A percentile compares a stretch with the other conserved stretches of the same genome.
Conservation (phyloP, 306 rosid genomes). For the Gillenia trifoliata region DNA sequence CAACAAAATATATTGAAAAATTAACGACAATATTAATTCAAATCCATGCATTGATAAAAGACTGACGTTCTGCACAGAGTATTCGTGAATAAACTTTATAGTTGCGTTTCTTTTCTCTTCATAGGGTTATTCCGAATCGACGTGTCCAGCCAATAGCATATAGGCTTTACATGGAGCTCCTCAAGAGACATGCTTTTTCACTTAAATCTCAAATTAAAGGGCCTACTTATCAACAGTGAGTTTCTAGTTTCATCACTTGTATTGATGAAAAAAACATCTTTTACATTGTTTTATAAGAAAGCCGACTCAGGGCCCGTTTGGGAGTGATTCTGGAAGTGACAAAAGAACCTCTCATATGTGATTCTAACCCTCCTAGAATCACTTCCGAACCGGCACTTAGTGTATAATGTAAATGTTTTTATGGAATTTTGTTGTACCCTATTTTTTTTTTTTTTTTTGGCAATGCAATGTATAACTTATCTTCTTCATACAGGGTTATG, state of each 20-base stretch:
- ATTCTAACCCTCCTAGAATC: not conserved
- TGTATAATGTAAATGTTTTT: not conserved
- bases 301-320: not conserved
- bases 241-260: conserved; percentile 1
- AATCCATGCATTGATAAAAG: too few relatives aligned
- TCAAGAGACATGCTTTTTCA: conserved; percentile 62
- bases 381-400: not conserved
- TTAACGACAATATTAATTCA: too few relatives aligned
- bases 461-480: conserved; percentile 25
- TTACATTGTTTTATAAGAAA: not conserved
- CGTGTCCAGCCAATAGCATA: conserved; percentile 73
- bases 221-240: conserved; percentile 57
- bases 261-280: not conserved
- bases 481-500: conserved; percentile 63
- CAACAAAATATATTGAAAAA: too few relatives aligned
- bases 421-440: not conserved
- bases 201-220: conserved; percentile 57
- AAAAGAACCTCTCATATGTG: too few relatives aligned
- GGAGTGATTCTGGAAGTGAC: too few relatives aligned
- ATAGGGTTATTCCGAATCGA: conserved; percentile 83
- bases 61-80: too few relatives aligned
- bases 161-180: conserved; percentile 76
- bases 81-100: too few relatives aligned
- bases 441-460: not conserved
- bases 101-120: not conserved